These are phyloP conservation scores for Lepraria neglecta DNA, from an alignment of 495 filamentous ascomycete species.

Conservation along the genomic window DNA sequence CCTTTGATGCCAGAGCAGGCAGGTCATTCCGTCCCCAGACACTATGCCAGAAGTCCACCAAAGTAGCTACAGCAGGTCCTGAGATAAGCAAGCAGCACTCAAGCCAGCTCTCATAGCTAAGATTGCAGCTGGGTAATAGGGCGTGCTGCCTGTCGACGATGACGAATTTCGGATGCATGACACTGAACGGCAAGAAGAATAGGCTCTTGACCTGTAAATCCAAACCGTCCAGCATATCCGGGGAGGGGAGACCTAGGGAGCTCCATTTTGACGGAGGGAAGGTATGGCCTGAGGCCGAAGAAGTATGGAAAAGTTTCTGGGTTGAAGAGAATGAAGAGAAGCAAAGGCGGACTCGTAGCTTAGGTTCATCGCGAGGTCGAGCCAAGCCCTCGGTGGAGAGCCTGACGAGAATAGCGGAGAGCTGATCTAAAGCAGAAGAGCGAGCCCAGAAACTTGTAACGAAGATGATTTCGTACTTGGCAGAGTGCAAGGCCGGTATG, in stretches of 20 bases:
- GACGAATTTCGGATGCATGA: constrained; percentile 72
- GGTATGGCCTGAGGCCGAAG: constrained; percentile 46
- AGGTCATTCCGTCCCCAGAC: constrained; percentile 46
- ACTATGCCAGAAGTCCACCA: constrained; percentile 52
- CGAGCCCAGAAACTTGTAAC: constrained; percentile 74
- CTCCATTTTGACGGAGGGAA: constrained; percentile 53
- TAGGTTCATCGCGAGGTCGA: constrained; percentile 24
- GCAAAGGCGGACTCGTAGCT: constrained; percentile 50
- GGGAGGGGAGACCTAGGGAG: constrained; percentile 52
- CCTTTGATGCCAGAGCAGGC: neutral
- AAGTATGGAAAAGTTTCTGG: constrained; percentile 65
- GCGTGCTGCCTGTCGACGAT: constrained; percentile 58
- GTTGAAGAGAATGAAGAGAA: constrained; percentile 60
- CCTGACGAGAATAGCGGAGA: constrained; percentile 44
- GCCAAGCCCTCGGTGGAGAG: constrained; percentile 41
- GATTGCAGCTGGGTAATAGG: constrained; percentile 63
- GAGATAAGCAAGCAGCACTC: constrained; percentile 59
- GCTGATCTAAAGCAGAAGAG: constrained; percentile 45
- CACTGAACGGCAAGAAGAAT: constrained; percentile 66
- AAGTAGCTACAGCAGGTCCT: constrained; percentile 48
- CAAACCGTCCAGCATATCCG: constrained; percentile 47
- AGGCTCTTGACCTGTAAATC: constrained; percentile 61
- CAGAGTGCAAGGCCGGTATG: constrained; percentile 49
- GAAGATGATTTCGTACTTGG: constrained; percentile 57
- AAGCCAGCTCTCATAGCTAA: constrained; percentile 72